Conservation (phyloP, 192 early-diverging fungal species). For the Endogone sp. region DNA sequence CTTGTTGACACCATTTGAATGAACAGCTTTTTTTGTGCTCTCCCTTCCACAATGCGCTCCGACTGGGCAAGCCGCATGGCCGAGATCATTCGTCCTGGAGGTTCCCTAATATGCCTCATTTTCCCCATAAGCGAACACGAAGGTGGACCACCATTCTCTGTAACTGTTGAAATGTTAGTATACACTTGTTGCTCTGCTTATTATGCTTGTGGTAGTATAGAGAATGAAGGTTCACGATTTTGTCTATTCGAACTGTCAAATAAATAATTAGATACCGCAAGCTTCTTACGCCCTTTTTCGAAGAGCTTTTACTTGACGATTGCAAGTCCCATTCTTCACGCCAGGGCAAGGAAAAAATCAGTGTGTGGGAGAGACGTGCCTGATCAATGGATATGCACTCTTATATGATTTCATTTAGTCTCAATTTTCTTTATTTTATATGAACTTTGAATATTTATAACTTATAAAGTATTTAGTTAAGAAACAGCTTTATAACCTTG, state of each 20-base stretch:
- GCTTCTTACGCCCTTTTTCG: slow-evolving; percentile 53
- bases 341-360: slow-evolving; percentile 56
- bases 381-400: too few species aligned
- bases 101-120: slow-evolving; percentile 72
- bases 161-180: slow-evolving; percentile 59
- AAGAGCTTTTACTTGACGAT: slow-evolving; percentile 54
- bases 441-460: too few species aligned
- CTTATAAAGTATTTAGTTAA: too few species aligned
- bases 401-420: too few species aligned
- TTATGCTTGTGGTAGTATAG: too few species aligned
- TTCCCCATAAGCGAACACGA: slow-evolving; percentile 65
- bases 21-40: slow-evolving; percentile 79
- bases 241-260: neutral
- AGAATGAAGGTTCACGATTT: neutral
- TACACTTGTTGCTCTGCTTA: neutral
- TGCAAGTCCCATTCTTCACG: slow-evolving; percentile 54
- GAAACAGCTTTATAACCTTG: too few species aligned
- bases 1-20: neutral
- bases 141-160: slow-evolving; percentile 72
- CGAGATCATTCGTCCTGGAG: slow-evolving; percentile 61
- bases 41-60: slow-evolving; percentile 56
- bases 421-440: too few species aligned
- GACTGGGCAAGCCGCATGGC: slow-evolving; percentile 64
- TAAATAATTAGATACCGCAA: slow-evolving; percentile 11
- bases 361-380: slow-evolving; percentile 60